These are phyloP conservation scores for Aspergillus homomorphus DNA, from an alignment of 495 filamentous ascomycete genomes.

Conservation along the genomic window DNA sequence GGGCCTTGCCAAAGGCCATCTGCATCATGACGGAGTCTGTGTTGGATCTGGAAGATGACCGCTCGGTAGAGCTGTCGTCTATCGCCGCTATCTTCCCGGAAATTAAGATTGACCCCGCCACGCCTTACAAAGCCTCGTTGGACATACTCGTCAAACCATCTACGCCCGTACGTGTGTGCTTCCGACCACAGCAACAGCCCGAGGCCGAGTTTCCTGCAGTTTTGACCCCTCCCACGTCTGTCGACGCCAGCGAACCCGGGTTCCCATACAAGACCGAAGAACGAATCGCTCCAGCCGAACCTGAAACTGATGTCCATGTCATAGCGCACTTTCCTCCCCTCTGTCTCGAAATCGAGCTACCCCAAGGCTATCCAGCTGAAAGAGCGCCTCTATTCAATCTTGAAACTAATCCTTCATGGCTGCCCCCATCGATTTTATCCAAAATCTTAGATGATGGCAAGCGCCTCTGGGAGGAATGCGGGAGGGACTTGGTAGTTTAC, in stretches of 20 bases:
- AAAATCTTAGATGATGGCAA: slow-evolving; percentile 59
- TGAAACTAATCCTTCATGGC: slow-evolving; percentile 65
- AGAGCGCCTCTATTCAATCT: slow-evolving; percentile 65
- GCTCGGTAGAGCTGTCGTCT: slow-evolving; percentile 76
- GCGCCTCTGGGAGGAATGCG: slow-evolving; percentile 78
- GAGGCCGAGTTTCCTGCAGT: slow-evolving; percentile 38
- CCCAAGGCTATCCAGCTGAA: slow-evolving; percentile 69
- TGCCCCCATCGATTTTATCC: slow-evolving; percentile 55
- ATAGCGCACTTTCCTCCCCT: slow-evolving; percentile 77
- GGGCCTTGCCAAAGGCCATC: not conserved
- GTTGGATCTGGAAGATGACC: slow-evolving; percentile 55
- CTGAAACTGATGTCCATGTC: slow-evolving; percentile 52
- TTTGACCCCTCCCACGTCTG: slow-evolving; percentile 46
- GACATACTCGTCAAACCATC: slow-evolving; percentile 70
- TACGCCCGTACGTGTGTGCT: slow-evolving; percentile 64
- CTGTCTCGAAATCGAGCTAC: slow-evolving; percentile 63
- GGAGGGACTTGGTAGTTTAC: slow-evolving; percentile 72
- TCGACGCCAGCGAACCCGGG: slow-evolving; percentile 31
- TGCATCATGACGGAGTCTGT: slow-evolving; percentile 31
- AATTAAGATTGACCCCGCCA: slow-evolving; percentile 56
- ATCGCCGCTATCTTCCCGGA: slow-evolving; percentile 89
- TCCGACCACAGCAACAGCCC: slow-evolving; percentile 55
- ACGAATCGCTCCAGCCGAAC: slow-evolving; percentile 13
- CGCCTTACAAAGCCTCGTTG: slow-evolving; percentile 61
- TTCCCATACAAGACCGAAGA: slow-evolving; percentile 23